Evolutionary conservation across 805 yeast species (phyloP).

Genomic region (Candida broadrunensis): DNA sequence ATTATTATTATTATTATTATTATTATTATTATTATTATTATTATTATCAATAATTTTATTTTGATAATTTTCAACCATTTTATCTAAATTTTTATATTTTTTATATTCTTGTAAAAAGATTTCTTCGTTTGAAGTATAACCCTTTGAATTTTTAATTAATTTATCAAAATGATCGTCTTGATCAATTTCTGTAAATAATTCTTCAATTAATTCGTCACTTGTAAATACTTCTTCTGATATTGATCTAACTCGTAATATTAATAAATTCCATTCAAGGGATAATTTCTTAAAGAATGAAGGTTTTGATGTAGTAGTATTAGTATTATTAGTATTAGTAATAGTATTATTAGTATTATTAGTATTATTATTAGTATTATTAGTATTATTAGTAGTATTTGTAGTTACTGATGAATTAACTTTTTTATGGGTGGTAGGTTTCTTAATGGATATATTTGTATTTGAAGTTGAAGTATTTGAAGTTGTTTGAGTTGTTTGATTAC

Average conservation of each 20-base stretch:
- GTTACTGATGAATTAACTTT: slow-evolving; percentile 4
- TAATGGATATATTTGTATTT: slow-evolving; percentile 2
- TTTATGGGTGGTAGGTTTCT: slow-evolving; percentile 1
- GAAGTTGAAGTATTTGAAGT: slow-evolving; percentile 5
- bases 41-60: neutral
- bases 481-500: neutral
- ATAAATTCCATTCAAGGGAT: slow-evolving; percentile 36
- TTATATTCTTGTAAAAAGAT: slow-evolving; percentile 30
- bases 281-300: slow-evolving; percentile 35
- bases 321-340: too few relatives aligned
- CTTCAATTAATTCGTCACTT: slow-evolving; percentile 49
- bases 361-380: too few relatives aligned
- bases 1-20: slow-evolving; percentile 7
- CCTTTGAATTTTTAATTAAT: slow-evolving; percentile 12
- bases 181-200: slow-evolving; percentile 44
- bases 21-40: neutral
- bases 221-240: slow-evolving; percentile 49
- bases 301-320: slow-evolving; percentile 8
- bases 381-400: neutral
- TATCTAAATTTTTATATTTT: slow-evolving; percentile 29
- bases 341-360: too few relatives aligned
- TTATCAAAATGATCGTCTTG: slow-evolving; percentile 27
- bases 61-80: slow-evolving; percentile 23
- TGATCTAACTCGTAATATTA: slow-evolving; percentile 29
- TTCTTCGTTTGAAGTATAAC: slow-evolving; percentile 26